Evolutionary conservation across 192 early-diverging fungal species (phyloP), one percentile per base, ranked within the genome.

Genomic region (Lunasporangiospora selenospora): DNA sequence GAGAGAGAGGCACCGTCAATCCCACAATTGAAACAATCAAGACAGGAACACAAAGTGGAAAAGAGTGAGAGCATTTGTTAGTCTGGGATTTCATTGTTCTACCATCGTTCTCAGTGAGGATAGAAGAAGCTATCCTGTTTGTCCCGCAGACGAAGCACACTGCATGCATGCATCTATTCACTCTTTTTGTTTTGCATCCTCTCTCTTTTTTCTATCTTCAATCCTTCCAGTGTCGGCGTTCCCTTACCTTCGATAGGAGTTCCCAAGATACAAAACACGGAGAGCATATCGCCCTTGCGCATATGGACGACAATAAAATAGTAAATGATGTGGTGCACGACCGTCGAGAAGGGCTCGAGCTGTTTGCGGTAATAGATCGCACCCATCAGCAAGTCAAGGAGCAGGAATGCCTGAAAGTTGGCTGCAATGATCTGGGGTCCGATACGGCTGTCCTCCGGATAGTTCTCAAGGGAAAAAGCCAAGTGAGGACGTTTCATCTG

Each of bases 281-380:
- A 73, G 12, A 73, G 27, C 69, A 73, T 73, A 24, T 73, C 61
- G 0, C 60, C 69, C 3, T 58, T 58, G 15, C 69, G 29, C 69
- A 73, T 73, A 23, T 73, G 69, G 2, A 58, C 43, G 7, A 73
- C 69, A 46, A 73, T 73, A 6, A 63, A 73, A 24, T 53, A 63
- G 37, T 73, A 73, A 33, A 73, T 63, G 16, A 73, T 58, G 30
- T 73, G 69, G 48, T 73, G 69, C 2, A 73, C 29, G 19, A 73
- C 69, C 8, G 69, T 73, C 42, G 69, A 73, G 48, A 73, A 63
- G 13, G 59, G 59, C 24, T 73, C 69, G 13, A 73, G 23, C 19
- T 73, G 54, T 47, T 39, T 55, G 5, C 61, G 38, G 27, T 73
- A 73, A 12, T 73, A 55, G 2, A 73, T 62, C 16, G 53, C 21